These are phyloP conservation scores for Aspergillus ruber DNA, from an alignment of 2,329 filamentous ascomycete genomes.

Conservation along the genomic window DNA sequence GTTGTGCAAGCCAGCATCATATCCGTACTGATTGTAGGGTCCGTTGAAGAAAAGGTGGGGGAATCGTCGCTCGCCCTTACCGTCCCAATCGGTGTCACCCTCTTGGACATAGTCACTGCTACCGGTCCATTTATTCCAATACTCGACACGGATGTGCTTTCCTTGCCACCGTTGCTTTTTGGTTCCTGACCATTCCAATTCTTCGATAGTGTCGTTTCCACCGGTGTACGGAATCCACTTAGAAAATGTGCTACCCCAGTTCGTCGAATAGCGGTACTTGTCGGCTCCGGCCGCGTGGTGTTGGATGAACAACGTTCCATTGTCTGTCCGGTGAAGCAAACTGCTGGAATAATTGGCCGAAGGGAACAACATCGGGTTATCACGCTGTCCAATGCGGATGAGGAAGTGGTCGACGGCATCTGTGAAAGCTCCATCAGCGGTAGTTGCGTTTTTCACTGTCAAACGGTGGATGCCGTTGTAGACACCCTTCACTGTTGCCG, in stretches of 20 bases:
- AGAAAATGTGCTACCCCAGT: slow-evolving; percentile 55
- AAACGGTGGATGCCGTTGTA: slow-evolving; percentile 56
- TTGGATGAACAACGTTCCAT: slow-evolving; percentile 44
- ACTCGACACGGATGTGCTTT: slow-evolving; percentile 58
- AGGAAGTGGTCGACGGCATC: slow-evolving; percentile 55
- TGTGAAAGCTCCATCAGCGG: slow-evolving; percentile 39
- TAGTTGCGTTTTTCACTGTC: slow-evolving; percentile 50
- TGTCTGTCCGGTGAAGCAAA: slow-evolving; percentile 43
- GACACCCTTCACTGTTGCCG: slow-evolving; percentile 48
- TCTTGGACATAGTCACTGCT: slow-evolving; percentile 57
- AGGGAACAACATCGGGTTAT: slow-evolving; percentile 57
- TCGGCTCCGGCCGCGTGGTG: slow-evolving; percentile 58
- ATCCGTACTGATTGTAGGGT: slow-evolving; percentile 58
- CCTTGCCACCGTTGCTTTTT: slow-evolving; percentile 53
- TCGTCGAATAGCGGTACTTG: slow-evolving; percentile 56
- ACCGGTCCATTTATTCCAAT: slow-evolving; percentile 54
- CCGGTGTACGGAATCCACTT: slow-evolving; percentile 53
- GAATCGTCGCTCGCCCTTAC: slow-evolving; percentile 44
- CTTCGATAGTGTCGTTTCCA: slow-evolving; percentile 43
- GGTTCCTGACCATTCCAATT: slow-evolving; percentile 54
- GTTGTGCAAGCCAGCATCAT: slow-evolving; percentile 54
- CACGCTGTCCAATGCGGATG: slow-evolving; percentile 51
- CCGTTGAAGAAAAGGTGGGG: slow-evolving; percentile 60
- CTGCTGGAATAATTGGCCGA: slow-evolving; percentile 53
- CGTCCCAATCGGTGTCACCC: slow-evolving; percentile 45